Evolutionary conservation across 495 filamentous ascomycete genomes (phyloP).

Genomic region (Amniculicola lignicola): DNA sequence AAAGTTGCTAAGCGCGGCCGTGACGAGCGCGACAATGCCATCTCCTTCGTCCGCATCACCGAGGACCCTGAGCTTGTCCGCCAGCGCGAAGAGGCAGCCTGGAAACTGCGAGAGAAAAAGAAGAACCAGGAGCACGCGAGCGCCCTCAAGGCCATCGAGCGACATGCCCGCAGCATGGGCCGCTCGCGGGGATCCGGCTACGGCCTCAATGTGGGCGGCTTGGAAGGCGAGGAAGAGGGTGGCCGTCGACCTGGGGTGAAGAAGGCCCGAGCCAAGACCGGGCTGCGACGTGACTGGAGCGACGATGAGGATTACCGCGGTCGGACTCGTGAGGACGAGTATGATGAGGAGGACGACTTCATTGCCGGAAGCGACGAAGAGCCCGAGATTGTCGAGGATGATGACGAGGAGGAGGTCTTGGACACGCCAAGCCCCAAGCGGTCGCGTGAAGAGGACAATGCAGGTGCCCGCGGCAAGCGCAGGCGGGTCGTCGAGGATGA

Average conservation of each 20-base stretch:
- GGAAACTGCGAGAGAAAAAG: constrained; percentile 35
- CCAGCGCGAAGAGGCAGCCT: constrained; percentile 61
- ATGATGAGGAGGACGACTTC: constrained; percentile 58
- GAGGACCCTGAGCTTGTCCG: constrained; percentile 80
- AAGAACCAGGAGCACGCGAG: constrained; percentile 32
- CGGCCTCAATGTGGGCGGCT: constrained; percentile 64
- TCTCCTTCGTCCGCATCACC: constrained; percentile 57
- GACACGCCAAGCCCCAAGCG: constrained; percentile 35
- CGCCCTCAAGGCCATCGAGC: constrained; percentile 53
- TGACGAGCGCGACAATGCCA: constrained; percentile 56
- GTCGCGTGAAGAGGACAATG: constrained; percentile 34
- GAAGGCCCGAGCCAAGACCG: constrained; percentile 32
- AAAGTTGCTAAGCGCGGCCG: constrained; percentile 55
- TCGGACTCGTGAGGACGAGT: constrained; percentile 70
- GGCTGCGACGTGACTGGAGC: constrained; percentile 40
- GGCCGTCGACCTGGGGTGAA: constrained; percentile 46
- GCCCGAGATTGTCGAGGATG: constrained; percentile 56
- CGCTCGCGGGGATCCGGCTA: constrained; percentile 45
- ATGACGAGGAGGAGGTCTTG: constrained; percentile 47
- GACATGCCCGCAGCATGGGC: constrained; percentile 51
- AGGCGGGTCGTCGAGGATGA: constrained; percentile 42
- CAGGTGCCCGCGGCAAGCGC: constrained; percentile 30
- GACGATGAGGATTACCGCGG: constrained; percentile 57
- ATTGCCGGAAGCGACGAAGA: constrained; percentile 51
- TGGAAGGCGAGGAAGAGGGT: constrained; percentile 73